Conservation (phyloP, 306 rosid genomes). For the Castanea sativa region DNA sequence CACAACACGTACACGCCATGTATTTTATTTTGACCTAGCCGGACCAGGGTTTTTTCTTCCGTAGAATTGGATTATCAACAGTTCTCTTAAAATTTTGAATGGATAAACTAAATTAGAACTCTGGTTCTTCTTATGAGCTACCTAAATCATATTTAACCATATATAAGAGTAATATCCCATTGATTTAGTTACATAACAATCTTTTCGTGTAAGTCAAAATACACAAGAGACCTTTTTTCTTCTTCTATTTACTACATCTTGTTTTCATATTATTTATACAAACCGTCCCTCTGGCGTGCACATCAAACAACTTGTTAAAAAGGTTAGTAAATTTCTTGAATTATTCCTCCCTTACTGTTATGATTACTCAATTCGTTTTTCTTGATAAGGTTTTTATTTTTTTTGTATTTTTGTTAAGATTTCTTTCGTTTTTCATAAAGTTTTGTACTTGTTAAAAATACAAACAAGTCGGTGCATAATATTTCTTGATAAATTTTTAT, state of each 20-base stretch:
- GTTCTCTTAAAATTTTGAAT: no score
- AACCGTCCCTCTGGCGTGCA: constrained; percentile 32
- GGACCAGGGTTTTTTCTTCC: no score
- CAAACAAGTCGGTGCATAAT: neutral
- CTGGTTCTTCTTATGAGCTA: constrained; percentile 49
- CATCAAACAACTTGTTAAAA: constrained; percentile 19
- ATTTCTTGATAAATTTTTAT: no score
- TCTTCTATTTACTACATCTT: constrained; percentile 9
- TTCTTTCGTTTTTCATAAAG: no score
- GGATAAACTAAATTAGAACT: neutral
- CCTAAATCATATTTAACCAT: constrained; percentile 48
- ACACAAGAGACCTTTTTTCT: constrained; percentile 4
- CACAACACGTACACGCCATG: no score
- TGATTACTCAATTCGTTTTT: neutral
- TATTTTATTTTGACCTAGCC: no score
- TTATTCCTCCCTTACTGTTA: neutral
- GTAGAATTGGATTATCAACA: no score
- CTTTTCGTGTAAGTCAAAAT: constrained; percentile 55
- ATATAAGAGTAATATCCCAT: constrained; percentile 24
- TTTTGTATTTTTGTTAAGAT: no score
- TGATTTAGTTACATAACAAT: constrained; percentile 26
- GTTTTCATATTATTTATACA: constrained; percentile 37
- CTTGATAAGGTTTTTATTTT: neutral
- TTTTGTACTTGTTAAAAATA: neutral
- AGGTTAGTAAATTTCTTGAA: constrained; percentile 37